phyloP scores from a whole-genome alignment of 495 filamentous ascomycete genomes.

The Thozetella sp. region DNA sequence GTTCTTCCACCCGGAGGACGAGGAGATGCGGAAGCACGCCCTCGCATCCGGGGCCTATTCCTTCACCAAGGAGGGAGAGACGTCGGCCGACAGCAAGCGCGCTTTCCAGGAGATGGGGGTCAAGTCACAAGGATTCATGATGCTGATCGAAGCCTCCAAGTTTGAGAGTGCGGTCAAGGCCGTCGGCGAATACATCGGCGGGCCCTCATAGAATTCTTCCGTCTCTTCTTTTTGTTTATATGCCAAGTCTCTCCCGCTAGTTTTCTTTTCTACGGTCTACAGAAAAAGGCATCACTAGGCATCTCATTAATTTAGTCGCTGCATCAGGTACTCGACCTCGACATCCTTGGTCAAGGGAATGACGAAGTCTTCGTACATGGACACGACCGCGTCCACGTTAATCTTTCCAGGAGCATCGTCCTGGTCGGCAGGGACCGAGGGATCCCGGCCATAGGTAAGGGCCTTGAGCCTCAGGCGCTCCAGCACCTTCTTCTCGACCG shows the following conservation, averaged over 20 bases:
- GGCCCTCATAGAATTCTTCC: constrained; percentile 27
- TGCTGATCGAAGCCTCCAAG: constrained; percentile 71
- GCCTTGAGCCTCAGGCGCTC: constrained; percentile 89
- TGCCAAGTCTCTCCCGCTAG: neutral
- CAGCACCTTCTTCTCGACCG: constrained; percentile 90
- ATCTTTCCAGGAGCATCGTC: constrained; percentile 63
- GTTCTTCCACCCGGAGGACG: constrained; percentile 98
- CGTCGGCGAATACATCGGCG: constrained; percentile 68
- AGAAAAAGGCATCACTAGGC: neutral
- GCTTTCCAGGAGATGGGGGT: constrained; percentile 95
- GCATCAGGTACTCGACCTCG: constrained; percentile 97
- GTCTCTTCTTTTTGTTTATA: constrained; percentile 6
- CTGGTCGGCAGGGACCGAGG: constrained; percentile 37
- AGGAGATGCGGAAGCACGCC: constrained; percentile 78
- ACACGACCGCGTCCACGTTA: constrained; percentile 87
- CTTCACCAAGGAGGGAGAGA: constrained; percentile 79
- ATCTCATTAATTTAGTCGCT: constrained; percentile 57
- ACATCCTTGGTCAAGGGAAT: constrained; percentile 97
- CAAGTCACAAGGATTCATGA: constrained; percentile 77
- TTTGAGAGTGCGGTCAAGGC: constrained; percentile 72
- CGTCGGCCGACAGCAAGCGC: constrained; percentile 84
- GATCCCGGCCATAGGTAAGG: constrained; percentile 93
- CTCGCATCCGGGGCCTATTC: constrained; percentile 65
- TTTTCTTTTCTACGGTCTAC: neutral
- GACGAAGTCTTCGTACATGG: constrained; percentile 94